Evolutionary conservation across 257 asterid species (phyloP).

Genomic region (Coffea canephora): DNA sequence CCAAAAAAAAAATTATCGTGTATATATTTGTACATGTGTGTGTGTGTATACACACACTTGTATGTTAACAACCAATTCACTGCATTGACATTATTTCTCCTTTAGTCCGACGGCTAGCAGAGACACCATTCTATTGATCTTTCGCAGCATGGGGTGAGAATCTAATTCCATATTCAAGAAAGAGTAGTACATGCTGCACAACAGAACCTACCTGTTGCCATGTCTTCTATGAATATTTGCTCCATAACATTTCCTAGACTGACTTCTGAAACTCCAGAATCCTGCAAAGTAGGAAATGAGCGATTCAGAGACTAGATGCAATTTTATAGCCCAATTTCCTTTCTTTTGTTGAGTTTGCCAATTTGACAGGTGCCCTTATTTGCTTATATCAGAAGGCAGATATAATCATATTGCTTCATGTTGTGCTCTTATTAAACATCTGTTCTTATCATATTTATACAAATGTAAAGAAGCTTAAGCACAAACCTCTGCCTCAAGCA

Average conservation of each 20-base stretch:
- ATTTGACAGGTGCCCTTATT: not conserved
- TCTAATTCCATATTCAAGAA: conserved; percentile 2
- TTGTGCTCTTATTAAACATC: not conserved
- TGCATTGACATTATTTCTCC: conserved; percentile 4
- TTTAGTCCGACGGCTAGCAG: not conserved
- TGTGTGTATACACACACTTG: too few species aligned
- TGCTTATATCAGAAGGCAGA: not conserved
- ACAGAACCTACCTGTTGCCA: conserved; percentile 63
- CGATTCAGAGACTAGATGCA: not conserved
- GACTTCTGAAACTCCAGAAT: conserved; percentile 40
- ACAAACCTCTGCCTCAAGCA: conserved; percentile 81
- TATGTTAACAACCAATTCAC: not conserved
- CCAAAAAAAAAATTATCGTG: not conserved
- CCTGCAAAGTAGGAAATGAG: conserved; percentile 40
- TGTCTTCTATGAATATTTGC: conserved; percentile 70
- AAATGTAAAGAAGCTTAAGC: conserved; percentile 1
- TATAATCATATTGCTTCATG: not conserved
- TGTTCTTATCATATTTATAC: not conserved
- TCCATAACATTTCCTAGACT: conserved; percentile 56
- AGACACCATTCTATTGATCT: not conserved
- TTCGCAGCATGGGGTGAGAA: conserved; percentile 6
- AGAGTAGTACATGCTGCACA: conserved; percentile 21
- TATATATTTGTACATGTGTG: too few species aligned
- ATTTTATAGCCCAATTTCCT: not conserved
- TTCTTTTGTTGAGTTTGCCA: not conserved